Conservation (phyloP, 306 rosid species). For the Geum urbanum region DNA sequence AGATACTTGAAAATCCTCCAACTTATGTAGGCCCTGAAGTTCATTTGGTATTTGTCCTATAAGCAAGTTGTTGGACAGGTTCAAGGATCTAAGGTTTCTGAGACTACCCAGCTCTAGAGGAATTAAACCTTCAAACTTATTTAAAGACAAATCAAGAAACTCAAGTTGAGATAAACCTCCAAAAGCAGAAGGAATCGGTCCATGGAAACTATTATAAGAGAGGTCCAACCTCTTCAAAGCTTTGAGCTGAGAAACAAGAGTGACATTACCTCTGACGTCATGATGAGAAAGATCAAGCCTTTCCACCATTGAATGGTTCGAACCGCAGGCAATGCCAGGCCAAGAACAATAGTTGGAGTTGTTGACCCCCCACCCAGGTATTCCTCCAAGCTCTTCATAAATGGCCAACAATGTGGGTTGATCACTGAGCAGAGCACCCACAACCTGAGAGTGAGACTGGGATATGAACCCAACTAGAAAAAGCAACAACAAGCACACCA, state of each 20-base stretch:
- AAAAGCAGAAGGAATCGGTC: slow-evolving; percentile 62
- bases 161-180: slow-evolving; percentile 73
- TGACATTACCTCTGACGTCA: slow-evolving; percentile 77
- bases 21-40: slow-evolving; percentile 53
- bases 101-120: slow-evolving; percentile 75
- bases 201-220: slow-evolving; percentile 71
- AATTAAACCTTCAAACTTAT: slow-evolving; percentile 72
- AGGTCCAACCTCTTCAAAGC: slow-evolving; percentile 84
- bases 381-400: slow-evolving; percentile 60
- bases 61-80: slow-evolving; percentile 75
- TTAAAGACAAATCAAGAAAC: slow-evolving; percentile 77
- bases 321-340: slow-evolving; percentile 71
- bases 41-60: slow-evolving; percentile 76
- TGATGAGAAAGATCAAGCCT: slow-evolving; percentile 71
- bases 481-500: slow-evolving; percentile 38
- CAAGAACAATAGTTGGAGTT: slow-evolving; percentile 70
- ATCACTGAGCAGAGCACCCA: slow-evolving; percentile 59
- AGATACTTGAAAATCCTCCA: slow-evolving; percentile 78
- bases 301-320: slow-evolving; percentile 61
- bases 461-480: slow-evolving; percentile 53
- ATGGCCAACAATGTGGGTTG: slow-evolving; percentile 54
- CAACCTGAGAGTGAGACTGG: slow-evolving; percentile 27
- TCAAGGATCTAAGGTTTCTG: slow-evolving; percentile 67
- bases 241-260: slow-evolving; percentile 72
- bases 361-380: slow-evolving; percentile 75